A percentile compares a stretch with the other conserved stretches of the same genome.
Conservation (phyloP, 495 filamentous ascomycete genomes). For the Ramalina peruviana region DNA sequence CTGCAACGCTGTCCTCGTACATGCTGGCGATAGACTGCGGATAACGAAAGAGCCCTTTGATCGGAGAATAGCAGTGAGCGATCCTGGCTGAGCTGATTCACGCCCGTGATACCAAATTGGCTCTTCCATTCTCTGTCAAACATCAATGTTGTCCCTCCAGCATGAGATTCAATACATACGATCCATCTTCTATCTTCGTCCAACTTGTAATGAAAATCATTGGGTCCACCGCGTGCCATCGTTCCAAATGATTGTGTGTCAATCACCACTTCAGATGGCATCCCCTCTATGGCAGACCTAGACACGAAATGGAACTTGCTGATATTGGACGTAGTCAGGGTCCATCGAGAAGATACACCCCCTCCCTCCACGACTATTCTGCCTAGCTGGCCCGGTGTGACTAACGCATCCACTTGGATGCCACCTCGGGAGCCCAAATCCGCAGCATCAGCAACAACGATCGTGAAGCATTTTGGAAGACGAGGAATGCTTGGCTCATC, state of each 20-base stretch:
- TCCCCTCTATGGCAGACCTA: background rate
- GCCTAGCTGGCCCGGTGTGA: conserved; percentile 31
- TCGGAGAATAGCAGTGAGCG: conserved; percentile 37
- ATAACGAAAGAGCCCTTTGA: conserved; percentile 33
- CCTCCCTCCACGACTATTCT: conserved; percentile 20
- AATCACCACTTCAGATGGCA: conserved; percentile 2
- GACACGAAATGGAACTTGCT: conserved; percentile 24
- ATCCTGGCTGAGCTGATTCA: conserved; percentile 26
- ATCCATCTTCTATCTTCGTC: conserved; percentile 11
- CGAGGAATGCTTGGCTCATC: background rate
- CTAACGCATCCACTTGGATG: conserved; percentile 32
- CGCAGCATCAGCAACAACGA: conserved; percentile 35
- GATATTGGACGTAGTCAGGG: conserved; percentile 27
- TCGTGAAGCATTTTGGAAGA: conserved; percentile 25
- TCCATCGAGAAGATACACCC: conserved; percentile 14
- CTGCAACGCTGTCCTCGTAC: conserved; percentile 31
- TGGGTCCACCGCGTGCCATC: background rate
- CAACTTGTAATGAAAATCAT: conserved; percentile 13
- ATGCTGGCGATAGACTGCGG: conserved; percentile 16
- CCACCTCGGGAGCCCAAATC: conserved; percentile 37
- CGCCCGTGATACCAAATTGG: background rate
- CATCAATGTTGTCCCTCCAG: background rate
- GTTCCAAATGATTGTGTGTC: conserved; percentile 1
- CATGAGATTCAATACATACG: conserved; percentile 4
- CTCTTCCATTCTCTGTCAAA: too few species aligned